Evolutionary conservation across 2,329 filamentous ascomycete species (phyloP), one percentile per base, ranked within the genome.

Genomic region (Penicillium italicum): DNA sequence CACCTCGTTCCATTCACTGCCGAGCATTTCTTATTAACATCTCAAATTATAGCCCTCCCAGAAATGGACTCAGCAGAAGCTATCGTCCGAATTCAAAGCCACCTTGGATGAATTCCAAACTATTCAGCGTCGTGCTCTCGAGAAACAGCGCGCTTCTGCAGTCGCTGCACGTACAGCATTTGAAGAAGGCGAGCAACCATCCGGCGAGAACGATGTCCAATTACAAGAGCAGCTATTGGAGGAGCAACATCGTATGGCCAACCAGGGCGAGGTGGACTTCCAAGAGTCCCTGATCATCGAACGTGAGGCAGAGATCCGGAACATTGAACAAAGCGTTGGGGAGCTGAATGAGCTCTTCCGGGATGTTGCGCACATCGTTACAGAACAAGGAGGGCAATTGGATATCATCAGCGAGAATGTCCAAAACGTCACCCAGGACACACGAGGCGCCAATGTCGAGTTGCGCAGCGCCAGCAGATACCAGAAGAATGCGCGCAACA

Each of bases 301-400:
- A 80, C 91, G 95, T 51, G 94, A 99, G 74, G 86, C 91, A 55
- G 94, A 99, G 78, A 99, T 99, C 63, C 87, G 92, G 59, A 95
- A 96, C 71, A 99, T 99, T 67, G 94, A 97, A 77, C 92, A 97
- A 74, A 91, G 90, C 53, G 94, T 99, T 7, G 89, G 89, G 53
- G 94, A 99, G 69, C 79, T 99, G 60, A 99, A 99, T 68, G 94
- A 97, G 69, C 82, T 99, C 41, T 99, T 99, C 80, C 84, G 92
- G 60, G 93, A 99, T 77, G 91, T 99, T n/a, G 94, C 93, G 44
- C 91, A 96, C 73, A 97, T 99, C 73, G 92, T 99, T 48, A 85
- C 85, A 58, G 93, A 97, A 76, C 94, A 99, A 76, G 94, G 94
- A 48, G 89, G 91, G 65, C 85, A 90, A 74, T 80, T 99, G 30